Base-by-base conservation (phyloP, 495 filamentous ascomycete genomes). In the Emericellopsis terricola region DNA sequence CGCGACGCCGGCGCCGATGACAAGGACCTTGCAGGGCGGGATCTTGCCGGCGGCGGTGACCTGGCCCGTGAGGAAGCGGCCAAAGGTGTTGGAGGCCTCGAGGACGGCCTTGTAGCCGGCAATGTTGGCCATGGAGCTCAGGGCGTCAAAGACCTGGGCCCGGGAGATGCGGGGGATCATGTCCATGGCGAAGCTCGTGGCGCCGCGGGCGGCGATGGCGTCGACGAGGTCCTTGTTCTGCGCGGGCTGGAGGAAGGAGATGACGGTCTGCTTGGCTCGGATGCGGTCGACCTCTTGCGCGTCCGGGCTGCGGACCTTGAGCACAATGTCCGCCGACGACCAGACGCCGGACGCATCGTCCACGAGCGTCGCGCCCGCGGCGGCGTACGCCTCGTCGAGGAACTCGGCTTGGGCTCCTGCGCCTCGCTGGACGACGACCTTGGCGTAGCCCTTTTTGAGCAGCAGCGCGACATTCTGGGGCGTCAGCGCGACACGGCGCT, bases 121-220 rank as follows among this genome's bases (percentile, higher is more conserved):
- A 51, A 84, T 87, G 40, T 87, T 87, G 37, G 81, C 78, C 81
- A 85, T 85, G 8, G 76, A 82, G 48, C 75, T 79, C 41, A 83
- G 56, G 9, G 79, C 81, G 53, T 87, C 81, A 45, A 84, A 87
- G 6, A 71, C 68, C 43, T 83, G 78, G 1, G 78, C 78, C n/a
- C 79, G 64, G 0, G 81, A 85, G 41, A 87, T 84, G 19, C 81
- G 69, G 0, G 79, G 81, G 34, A 87, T 74, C 64, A 80, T 71
- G 46, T 87, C 81, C 78, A 87, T 87, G 19, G 81, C 81, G 45
- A 87, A 84, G 3, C 65, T 49, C 6, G 73, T 81, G 2, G 69
- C 67, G 21, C 73, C 73, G 8, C 65, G 64, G 24, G 62, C 57
- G 23, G 76, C 71, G 19, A 82, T 62, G 30, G 61, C 68, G 34